Evolutionary conservation across 257 asterid species (phyloP), one percentile per base, ranked within the genome.

Genomic region (Schizonepeta tenuifolia): DNA sequence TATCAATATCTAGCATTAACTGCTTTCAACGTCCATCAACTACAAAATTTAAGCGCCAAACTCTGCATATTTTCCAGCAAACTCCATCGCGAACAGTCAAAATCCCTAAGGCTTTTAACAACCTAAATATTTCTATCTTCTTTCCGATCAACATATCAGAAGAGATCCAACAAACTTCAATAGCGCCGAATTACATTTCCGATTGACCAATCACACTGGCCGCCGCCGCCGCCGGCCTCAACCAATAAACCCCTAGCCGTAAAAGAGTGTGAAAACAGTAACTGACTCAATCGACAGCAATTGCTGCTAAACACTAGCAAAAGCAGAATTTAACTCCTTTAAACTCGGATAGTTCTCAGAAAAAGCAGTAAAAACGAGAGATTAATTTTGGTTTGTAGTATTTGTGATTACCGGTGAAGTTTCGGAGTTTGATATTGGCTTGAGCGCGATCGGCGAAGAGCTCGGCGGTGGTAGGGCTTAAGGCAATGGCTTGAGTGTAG

Each of bases 371-470:
- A 2, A 58, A 49, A 50, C 15, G 53, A 17, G 51, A n/a, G 51
- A 61, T 28, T 18, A 1, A 1, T 31, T 18, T 1, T 1, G 3
- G 0, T 14, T 61, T 8, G 3, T 17, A 15, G 44, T 47, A 14
- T 47, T 66, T 9, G 46, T 7, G 3, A 15, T 20, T 81, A 93
- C 98, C 97, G 6, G 96, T 87, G 77, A 86, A 93, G 85, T 83
- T 84, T 49, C 26, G 53, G 80, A 88, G 93, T 53, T 90, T 93
- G 76, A 89, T 89, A 60, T 90, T 89, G 78, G 98, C 97, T 61
- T 93, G 98, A 65, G 98, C 93, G 41, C 98, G 97, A 84, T 89
- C 96, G 20, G 87, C 90, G 79, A 76, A 89, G 67, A 93, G 96
- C 66, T 89, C 95, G 33, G 97, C 87, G 80, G 79, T 80, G 75